These are phyloP conservation scores for Globisporangium barbulae DNA, from an alignment of 352 stramenopile species.

Conservation along the genomic window DNA sequence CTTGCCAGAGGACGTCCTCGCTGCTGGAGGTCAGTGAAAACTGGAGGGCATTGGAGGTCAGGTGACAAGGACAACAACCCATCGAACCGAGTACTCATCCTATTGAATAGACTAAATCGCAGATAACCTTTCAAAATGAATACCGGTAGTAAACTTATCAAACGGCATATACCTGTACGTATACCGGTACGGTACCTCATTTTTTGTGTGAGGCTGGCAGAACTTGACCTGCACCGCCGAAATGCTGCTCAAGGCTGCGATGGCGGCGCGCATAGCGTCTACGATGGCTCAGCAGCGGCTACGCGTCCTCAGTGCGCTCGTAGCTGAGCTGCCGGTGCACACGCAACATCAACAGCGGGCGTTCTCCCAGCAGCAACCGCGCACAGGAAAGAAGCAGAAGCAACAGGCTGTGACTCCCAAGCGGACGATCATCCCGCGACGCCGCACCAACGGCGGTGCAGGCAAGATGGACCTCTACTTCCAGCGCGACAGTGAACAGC, in stretches of 20 bases:
- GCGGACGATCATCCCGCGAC: not conserved
- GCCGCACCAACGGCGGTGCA: not conserved
- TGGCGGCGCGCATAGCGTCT: not conserved
- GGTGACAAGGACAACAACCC: not conserved
- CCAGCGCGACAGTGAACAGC: slow-evolving; percentile 5
- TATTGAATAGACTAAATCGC: not conserved
- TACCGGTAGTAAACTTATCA: no score
- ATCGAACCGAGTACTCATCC: not conserved
- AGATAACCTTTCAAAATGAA: no score
- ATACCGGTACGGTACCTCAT: no score
- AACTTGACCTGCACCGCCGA: no score
- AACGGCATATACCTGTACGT: no score
- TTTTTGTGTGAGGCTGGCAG: no score
- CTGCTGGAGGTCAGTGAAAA: not conserved
- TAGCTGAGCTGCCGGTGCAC: no score
- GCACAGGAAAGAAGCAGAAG: not conserved
- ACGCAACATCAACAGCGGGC: not conserved
- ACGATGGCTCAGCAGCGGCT: slow-evolving; percentile 10
- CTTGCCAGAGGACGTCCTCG: slow-evolving; percentile 4
- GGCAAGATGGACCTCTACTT: slow-evolving; percentile 13
- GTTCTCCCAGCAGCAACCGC: slow-evolving; percentile 1
- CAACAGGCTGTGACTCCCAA: not conserved
- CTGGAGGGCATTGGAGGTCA: not conserved
- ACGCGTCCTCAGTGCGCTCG: not conserved
- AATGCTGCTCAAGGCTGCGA: not conserved